These are phyloP conservation scores for Lachancea thermotolerans DNA, from an alignment of 805 yeast species.

Conservation along the genomic window DNA sequence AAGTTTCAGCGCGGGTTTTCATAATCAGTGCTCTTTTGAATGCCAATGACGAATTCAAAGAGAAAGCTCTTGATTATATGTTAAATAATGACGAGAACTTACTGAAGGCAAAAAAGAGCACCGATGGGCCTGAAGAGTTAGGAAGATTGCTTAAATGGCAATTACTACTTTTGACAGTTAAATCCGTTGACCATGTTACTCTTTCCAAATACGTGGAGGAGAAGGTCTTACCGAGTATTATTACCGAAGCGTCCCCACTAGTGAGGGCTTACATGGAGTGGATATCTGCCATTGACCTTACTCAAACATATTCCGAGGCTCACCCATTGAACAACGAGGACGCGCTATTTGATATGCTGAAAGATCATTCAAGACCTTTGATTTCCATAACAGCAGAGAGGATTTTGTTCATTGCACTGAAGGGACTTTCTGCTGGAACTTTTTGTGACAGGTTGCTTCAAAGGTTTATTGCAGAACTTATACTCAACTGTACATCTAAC, in stretches of 20 bases:
- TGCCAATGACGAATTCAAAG: constrained; percentile 18
- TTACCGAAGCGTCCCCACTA: constrained; percentile 69
- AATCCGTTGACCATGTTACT: constrained; percentile 24
- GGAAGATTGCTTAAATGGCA: constrained; percentile 52
- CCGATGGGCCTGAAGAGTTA: constrained; percentile 67
- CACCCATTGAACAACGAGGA: constrained; percentile 15
- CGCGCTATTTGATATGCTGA: constrained; percentile 24
- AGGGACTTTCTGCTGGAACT: constrained; percentile 32
- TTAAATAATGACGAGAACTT: constrained; percentile 37
- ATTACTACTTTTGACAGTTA: constrained; percentile 42
- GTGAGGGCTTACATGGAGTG: constrained; percentile 75
- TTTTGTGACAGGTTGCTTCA: constrained; percentile 31
- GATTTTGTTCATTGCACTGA: constrained; percentile 48
- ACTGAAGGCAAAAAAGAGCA: constrained; percentile 43
- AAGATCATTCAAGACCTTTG: constrained; percentile 35
- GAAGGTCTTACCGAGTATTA: constrained; percentile 34
- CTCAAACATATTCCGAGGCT: constrained; percentile 13
- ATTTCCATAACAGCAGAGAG: constrained; percentile 58
- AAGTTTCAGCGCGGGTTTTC: constrained; percentile 45
- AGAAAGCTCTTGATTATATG: constrained; percentile 18
- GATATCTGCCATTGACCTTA: constrained; percentile 47
- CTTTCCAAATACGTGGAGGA: constrained; percentile 25
- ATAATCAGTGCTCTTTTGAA: constrained; percentile 43
- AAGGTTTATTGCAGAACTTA: constrained; percentile 41
- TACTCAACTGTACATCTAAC: constrained; percentile 75